These are phyloP conservation scores for Trichoderma semiorbis DNA, from an alignment of 2,329 filamentous ascomycete species.

Conservation along the genomic window DNA sequence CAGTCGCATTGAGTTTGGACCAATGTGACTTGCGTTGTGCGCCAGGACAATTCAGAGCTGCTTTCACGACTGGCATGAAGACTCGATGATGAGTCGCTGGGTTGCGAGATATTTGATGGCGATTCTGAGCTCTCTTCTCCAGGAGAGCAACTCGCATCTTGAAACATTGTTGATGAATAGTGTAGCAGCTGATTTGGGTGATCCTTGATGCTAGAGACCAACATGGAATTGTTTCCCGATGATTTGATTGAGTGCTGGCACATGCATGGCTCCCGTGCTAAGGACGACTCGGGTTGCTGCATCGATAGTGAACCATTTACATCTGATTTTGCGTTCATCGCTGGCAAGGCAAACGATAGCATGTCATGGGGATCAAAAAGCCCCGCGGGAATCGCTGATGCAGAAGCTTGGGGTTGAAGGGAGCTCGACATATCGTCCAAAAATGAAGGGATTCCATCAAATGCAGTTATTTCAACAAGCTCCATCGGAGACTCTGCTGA, in stretches of 20 bases:
- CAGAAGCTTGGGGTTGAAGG: not conserved
- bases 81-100: not conserved
- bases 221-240: not conserved
- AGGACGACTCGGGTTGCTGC: not conserved
- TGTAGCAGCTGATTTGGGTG: not conserved
- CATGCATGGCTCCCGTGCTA: not conserved
- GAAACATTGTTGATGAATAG: not conserved
- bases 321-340: not conserved
- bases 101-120: not conserved
- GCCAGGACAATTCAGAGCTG: not conserved
- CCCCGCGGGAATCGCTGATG: not conserved
- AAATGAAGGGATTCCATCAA: not conserved
- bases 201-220: not conserved
- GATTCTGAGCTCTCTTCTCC: not conserved
- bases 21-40: not conserved
- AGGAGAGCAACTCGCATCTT: not conserved
- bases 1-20: not conserved
- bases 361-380: not conserved
- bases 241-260: not conserved
- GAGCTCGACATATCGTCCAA: not conserved
- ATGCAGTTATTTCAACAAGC: not conserved
- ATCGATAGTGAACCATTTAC: too few species aligned
- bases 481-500: slow-evolving; percentile 3
- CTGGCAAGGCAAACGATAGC: not conserved
- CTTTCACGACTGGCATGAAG: not conserved